A percentile compares a stretch with the other conserved stretches of the same genome.
phyloP scores from a whole-genome alignment of 1,139 yeast genomes.

The Candida sanyaensis region DNA sequence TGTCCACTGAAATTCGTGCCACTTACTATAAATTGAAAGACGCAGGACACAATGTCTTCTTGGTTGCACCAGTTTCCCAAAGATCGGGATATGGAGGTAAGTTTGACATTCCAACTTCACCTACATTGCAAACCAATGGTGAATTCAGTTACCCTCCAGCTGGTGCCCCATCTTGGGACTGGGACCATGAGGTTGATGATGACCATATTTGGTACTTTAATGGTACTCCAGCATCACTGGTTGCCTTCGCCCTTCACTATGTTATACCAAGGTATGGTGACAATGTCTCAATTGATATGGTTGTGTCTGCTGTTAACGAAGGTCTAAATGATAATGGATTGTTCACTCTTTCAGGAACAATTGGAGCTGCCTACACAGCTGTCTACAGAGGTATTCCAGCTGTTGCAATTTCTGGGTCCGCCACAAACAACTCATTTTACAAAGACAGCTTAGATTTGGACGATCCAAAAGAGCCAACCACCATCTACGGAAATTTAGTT shows the following conservation, averaged over 20 bases:
- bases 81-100: constrained; percentile 63
- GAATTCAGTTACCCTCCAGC: constrained; percentile 42
- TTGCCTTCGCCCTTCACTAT: constrained; percentile 46
- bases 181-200: constrained; percentile 48
- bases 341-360: constrained; percentile 46
- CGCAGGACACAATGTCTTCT: constrained; percentile 53
- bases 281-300: constrained; percentile 37
- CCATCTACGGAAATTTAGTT: constrained; percentile 35
- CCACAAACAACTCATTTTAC: constrained; percentile 44
- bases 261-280: constrained; percentile 41
- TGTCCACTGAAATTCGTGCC: constrained; percentile 61
- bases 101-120: constrained; percentile 46
- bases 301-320: constrained; percentile 51
- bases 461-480: constrained; percentile 34
- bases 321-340: constrained; percentile 42
- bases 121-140: constrained; percentile 42
- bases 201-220: constrained; percentile 50
- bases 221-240: constrained; percentile 49
- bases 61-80: constrained; percentile 61
- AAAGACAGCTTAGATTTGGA: constrained; percentile 35
- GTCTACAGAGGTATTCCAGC: constrained; percentile 47
- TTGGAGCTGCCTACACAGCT: constrained; percentile 47
- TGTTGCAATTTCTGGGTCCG: constrained; percentile 48
- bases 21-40: constrained; percentile 53
- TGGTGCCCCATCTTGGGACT: constrained; percentile 40